Conservation (phyloP, 169 alveolate genomes). For the Theileria luwenshuni region DNA sequence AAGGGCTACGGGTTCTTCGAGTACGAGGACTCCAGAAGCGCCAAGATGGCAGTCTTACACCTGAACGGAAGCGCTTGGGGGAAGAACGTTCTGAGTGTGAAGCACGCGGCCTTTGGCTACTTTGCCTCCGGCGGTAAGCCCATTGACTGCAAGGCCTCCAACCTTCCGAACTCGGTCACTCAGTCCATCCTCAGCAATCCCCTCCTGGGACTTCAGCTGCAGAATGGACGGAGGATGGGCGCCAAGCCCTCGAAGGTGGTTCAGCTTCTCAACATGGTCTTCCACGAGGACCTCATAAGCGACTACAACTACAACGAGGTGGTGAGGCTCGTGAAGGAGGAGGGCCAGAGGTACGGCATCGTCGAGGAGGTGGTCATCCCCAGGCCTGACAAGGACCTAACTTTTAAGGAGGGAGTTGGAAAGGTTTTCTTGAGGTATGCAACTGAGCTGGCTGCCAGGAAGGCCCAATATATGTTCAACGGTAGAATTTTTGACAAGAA, state of each 20-base stretch:
- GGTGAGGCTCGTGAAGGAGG: constrained; percentile 76
- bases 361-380: constrained; percentile 85
- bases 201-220: constrained; percentile 81
- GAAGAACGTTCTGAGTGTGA: constrained; percentile 68
- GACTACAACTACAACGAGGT: constrained; percentile 80
- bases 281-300: constrained; percentile 83
- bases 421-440: constrained; percentile 81
- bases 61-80: constrained; percentile 75
- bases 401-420: constrained; percentile 81
- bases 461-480: constrained; percentile 87
- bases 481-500: constrained; percentile 83
- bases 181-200: constrained; percentile 82
- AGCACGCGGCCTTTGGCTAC: constrained; percentile 64
- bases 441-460: constrained; percentile 81
- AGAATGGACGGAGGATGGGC: constrained; percentile 83
- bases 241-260: constrained; percentile 84
- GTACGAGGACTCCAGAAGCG: constrained; percentile 81
- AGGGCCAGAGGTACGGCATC: constrained; percentile 85
- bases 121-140: constrained; percentile 63
- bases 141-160: constrained; percentile 77
- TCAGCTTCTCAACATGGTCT: constrained; percentile 83
- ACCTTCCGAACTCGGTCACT: constrained; percentile 82
- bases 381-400: constrained; percentile 77
- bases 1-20: constrained; percentile 87
- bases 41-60: constrained; percentile 83